Base-by-base conservation (phyloP, 2,329 filamentous ascomycete genomes). In the Diaporthe vaccinii region DNA sequence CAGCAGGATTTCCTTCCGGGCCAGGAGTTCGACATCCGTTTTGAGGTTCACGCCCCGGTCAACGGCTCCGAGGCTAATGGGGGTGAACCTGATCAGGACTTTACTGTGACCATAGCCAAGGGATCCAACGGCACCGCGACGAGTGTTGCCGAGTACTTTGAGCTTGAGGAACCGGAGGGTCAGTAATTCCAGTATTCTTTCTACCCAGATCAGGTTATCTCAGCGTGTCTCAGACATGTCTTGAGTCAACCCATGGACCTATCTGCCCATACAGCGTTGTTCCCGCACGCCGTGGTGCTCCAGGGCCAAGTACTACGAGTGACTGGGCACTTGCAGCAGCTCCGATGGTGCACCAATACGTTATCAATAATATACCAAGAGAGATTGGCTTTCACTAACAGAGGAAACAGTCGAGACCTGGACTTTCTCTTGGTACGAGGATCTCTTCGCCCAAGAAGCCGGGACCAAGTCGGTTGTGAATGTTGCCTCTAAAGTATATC, bases 401-500 rank as follows among this genome's bases (percentile, higher is more conserved):
- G 20, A 41, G 4, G 1, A 28, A 41, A 41, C 8, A 69, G 85
- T 97, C 22, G 95, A 97, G 87, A 92, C 88, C 78, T 97, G 95
- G 95, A 90, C 92, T 78, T 97, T 97, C 82, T 89, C 88, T n/a
- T 97, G 93, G 93, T 96, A 90, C 81, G 95, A 96, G 86, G 93
- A 97, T 80, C 89, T 95, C 36, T 97, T 95, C 81, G 94, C 94
- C 39, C 86, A 92, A 80, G 94, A 96, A 79, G 91, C 91, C 4
- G 85, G 90, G 28, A 92, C 89, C 49, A 90, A 93, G 6, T 93
- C 92, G 1, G 80, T 95, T 28, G 95, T 97, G 84, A 94, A 95
- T 77, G 95, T 97, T 70, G 92, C 94, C 2, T 89, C 93, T 77
- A 96, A 95, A 85, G 91, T 91, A 41, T 97, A 95, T 86, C 90